phyloP scores from a whole-genome alignment of 1,139 yeast species.

The Magnusiomyces paraingens region DNA sequence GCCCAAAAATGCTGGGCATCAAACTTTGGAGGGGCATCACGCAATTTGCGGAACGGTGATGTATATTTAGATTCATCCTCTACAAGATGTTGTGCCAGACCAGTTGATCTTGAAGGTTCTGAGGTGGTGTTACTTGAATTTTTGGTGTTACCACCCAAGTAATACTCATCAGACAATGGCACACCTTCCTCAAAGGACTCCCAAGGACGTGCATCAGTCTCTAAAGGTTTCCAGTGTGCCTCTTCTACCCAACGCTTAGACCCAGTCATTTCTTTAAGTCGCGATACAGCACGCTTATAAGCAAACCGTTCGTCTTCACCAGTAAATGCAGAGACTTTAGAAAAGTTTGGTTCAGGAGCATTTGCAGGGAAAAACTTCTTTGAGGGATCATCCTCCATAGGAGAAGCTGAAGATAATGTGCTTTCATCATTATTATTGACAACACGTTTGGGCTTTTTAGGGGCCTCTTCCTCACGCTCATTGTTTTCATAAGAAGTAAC shows the following conservation, averaged over 20 bases:
- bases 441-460: constrained; percentile 7
- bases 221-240: constrained; percentile 51
- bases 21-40: constrained; percentile 41
- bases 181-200: constrained; percentile 31
- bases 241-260: constrained; percentile 47
- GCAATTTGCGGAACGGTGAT: constrained; percentile 12
- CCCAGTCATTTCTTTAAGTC: constrained; percentile 62
- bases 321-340: constrained; percentile 52
- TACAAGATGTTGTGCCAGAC: background rate
- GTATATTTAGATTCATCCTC: background rate
- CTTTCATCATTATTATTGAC: constrained; percentile 11
- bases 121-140: background rate
- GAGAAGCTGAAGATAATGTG: background rate
- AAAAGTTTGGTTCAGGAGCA: constrained; percentile 34
- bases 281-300: constrained; percentile 61
- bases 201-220: constrained; percentile 54
- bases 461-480: constrained; percentile 29
- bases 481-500: constrained; percentile 53
- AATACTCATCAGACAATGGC: constrained; percentile 3
- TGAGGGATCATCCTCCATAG: constrained; percentile 9
- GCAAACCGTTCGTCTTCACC: constrained; percentile 79
- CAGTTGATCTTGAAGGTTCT: too few species aligned
- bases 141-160: constrained; percentile 8
- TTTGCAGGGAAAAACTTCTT: constrained; percentile 12
- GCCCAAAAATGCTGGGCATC: constrained; percentile 56